phyloP scores from a whole-genome alignment of 2,329 filamentous ascomycete genomes.

The Orbilia javanica region DNA sequence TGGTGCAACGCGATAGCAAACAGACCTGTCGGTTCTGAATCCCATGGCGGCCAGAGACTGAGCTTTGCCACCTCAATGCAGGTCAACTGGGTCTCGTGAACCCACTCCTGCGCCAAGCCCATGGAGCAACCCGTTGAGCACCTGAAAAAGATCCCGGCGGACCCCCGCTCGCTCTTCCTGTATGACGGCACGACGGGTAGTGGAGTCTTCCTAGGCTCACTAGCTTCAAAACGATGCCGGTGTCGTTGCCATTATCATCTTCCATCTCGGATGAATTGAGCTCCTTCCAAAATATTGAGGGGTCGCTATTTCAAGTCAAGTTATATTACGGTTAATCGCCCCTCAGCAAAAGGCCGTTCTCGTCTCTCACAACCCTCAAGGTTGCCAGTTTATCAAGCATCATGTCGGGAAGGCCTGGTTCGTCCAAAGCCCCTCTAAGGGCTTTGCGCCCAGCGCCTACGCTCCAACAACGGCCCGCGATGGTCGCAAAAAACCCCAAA shows the following conservation, averaged over 20 bases:
- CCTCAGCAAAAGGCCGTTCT: neutral
- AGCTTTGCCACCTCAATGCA: conserved; percentile 30
- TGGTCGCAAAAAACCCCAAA: conserved; percentile 40
- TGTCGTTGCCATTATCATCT: neutral
- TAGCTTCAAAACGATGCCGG: conserved; percentile 28
- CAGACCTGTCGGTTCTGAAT: neutral
- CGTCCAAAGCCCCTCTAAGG: conserved; percentile 36
- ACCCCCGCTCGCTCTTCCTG: neutral
- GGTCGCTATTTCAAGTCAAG: neutral
- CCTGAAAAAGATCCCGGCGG: neutral
- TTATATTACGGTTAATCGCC: neutral
- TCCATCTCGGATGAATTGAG: conserved; percentile 13
- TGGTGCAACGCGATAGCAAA: conserved; percentile 20
- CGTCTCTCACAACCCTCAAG: neutral
- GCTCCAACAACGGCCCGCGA: conserved; percentile 31
- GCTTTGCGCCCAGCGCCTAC: conserved; percentile 38
- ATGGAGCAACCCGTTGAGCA: conserved; percentile 12
- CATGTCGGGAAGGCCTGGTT: conserved; percentile 41
- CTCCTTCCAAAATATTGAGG: neutral
- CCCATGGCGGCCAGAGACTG: neutral
- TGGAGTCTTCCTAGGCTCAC: neutral
- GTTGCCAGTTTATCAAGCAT: conserved; percentile 15
- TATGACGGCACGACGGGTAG: conserved; percentile 17
- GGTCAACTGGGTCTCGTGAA: conserved; percentile 26
- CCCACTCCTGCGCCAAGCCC: conserved; percentile 29